These are phyloP conservation scores for Neonothopanus nambi DNA, from an alignment of 1,284 basidiomycete genomes.

Conservation along the genomic window DNA sequence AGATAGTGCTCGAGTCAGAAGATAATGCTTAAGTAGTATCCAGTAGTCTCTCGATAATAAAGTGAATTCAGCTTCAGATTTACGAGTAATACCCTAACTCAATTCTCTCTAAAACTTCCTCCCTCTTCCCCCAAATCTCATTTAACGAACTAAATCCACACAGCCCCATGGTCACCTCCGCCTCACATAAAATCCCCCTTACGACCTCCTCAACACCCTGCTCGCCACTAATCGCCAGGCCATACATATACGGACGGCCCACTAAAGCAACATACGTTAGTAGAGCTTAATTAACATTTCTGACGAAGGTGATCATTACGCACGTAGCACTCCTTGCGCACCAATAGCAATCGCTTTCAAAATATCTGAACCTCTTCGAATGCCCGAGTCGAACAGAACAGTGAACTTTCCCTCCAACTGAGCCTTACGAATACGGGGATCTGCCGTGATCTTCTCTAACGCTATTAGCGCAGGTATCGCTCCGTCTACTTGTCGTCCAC, in stretches of 20 bases:
- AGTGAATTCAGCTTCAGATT: too few relatives aligned
- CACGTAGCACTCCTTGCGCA: constrained; percentile 37
- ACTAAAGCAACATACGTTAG: too few relatives aligned
- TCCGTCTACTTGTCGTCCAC: constrained; percentile 7
- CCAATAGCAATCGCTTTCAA: constrained; percentile 59
- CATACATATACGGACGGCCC: constrained; percentile 49
- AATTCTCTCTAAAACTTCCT: constrained; percentile 1
- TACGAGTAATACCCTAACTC: constrained; percentile 7
- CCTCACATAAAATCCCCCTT: constrained; percentile 41
- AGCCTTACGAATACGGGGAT: constrained; percentile 3
- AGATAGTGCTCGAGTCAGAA: too few relatives aligned
- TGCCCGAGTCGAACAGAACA: constrained; percentile 60
- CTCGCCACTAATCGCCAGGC: constrained; percentile 49
- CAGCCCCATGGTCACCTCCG: constrained; percentile 5
- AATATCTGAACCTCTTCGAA: constrained; percentile 54
- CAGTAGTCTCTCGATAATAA: too few relatives aligned
- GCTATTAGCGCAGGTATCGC: constrained; percentile 3
- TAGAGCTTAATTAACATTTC: background rate
- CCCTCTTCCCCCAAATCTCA: constrained; percentile 7
- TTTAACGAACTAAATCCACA: constrained; percentile 1
- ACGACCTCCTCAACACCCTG: constrained; percentile 54
- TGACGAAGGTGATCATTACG: background rate
- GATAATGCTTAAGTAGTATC: too few relatives aligned
- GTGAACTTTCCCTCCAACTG: constrained; percentile 41
- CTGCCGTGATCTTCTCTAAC: constrained; percentile 2